phyloP scores from a whole-genome alignment of 2,329 filamentous ascomycete genomes.

The Tricladium varicosporioides region DNA sequence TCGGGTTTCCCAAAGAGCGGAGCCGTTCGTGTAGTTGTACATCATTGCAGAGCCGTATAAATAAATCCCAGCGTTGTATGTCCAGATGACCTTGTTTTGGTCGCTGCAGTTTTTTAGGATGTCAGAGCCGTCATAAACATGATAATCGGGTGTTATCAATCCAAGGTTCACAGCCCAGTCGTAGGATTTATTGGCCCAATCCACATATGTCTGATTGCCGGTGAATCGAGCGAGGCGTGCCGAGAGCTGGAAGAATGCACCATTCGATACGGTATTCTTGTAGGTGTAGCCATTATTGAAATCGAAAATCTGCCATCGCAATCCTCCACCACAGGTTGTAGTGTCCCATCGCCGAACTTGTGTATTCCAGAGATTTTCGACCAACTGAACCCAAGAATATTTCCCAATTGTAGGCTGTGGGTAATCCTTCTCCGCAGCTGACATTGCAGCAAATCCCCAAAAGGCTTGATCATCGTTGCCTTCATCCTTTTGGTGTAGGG shows the following conservation, averaged over 20 bases:
- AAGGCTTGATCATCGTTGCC: constrained; percentile 76
- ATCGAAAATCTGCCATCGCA: constrained; percentile 79
- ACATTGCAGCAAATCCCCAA: constrained; percentile 67
- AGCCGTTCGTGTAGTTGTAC: constrained; percentile 56
- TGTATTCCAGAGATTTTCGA: constrained; percentile 69
- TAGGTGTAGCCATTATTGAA: constrained; percentile 78
- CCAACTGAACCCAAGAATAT: constrained; percentile 65
- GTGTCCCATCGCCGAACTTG: constrained; percentile 71
- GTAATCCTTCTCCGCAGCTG: constrained; percentile 67
- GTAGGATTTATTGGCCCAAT: constrained; percentile 67
- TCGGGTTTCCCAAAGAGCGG: constrained; percentile 52
- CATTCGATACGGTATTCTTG: constrained; percentile 81
- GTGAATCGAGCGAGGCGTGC: constrained; percentile 72
- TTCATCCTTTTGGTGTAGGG: constrained; percentile 54
- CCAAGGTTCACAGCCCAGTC: constrained; percentile 60
- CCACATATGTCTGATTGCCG: constrained; percentile 60
- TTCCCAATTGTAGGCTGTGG: constrained; percentile 55
- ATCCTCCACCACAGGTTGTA: constrained; percentile 64
- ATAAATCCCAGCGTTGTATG: constrained; percentile 64
- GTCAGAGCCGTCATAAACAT: constrained; percentile 63
- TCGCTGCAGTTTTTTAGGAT: constrained; percentile 48
- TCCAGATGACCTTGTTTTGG: constrained; percentile 57
- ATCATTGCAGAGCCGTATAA: constrained; percentile 63
- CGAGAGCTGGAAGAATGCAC: constrained; percentile 78
- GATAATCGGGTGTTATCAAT: constrained; percentile 53